Base-by-base conservation (phyloP, 2,329 filamentous ascomycete species). In the Lecanoromycetidae sp. region DNA sequence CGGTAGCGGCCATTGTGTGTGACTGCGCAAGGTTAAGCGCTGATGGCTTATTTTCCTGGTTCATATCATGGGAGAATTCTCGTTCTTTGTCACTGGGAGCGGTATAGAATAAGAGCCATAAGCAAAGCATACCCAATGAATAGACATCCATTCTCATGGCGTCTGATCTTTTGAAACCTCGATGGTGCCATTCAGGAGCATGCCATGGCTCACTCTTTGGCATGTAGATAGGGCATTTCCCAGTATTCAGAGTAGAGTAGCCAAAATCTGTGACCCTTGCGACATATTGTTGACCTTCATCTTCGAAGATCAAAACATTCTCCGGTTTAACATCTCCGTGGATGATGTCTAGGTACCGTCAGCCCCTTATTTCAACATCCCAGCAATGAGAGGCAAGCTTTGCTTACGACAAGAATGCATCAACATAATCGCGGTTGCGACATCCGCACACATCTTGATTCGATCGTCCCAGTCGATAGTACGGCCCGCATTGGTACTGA, bases 351-450 rank as follows among this genome's bases (percentile, higher is more conserved):
- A n/a, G n/a, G n/a, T n/a, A n/a, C n/a, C n/a, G n/a, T n/a, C n/a
- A n/a, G n/a, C n/a, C 5, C 44, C 15, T 15, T 35, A 42, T 15
- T 46, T n/a, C 29, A 34, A 22, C 22, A 30, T 13, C 13, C 19
- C 22, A 5, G 5, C 26, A 32, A 41, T 13, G 32, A 8, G 25
- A 19, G 38, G 15, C 9, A 36, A 15, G 17, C 2, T 30, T 17
- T 4, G 10, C 44, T 22, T 47, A 49, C 52, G 39, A 34, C 35
- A 45, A 1, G 15, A 17, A 52, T 55, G 52, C 48, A 56, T 39
- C 19, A 36, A 40, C 34, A 26, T 43, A 19, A 57, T 48, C 15
- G 52, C 55, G 5, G 34, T 47, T 17, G 46, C 53, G 36, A 57
- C 46, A 38, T 54, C 46, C 17, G 34, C 26, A 29, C 51, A 55